Evolutionary conservation across 441 rosid genomes (phyloP).

Genomic region (Arabidopsis hybrid): DNA sequence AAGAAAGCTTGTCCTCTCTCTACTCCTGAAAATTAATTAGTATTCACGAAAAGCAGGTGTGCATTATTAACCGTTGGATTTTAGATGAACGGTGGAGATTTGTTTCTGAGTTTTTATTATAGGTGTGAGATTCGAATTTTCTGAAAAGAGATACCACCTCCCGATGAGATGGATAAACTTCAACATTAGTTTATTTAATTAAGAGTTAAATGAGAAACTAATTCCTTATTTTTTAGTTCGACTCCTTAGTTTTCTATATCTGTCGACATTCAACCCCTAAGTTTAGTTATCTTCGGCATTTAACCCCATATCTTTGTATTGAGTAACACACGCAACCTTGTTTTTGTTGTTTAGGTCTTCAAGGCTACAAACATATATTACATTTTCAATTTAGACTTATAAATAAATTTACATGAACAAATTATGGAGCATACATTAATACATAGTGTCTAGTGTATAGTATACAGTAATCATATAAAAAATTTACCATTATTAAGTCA

Average conservation of each 20-base stretch:
- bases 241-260: background rate
- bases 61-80: slow-evolving; percentile 25
- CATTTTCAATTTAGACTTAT: too few relatives aligned
- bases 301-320: background rate
- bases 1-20: background rate
- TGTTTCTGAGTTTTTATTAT: background rate
- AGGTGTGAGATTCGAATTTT: slow-evolving; percentile 39
- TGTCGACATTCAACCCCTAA: background rate
- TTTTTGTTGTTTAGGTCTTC: background rate
- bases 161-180: slow-evolving; percentile 39
- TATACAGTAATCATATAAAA: too few relatives aligned
- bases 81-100: slow-evolving; percentile 25
- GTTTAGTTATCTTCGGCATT: background rate
- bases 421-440: background rate
- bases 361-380: too few relatives aligned
- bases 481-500: too few relatives aligned
- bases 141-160: slow-evolving; percentile 4
- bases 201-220: background rate
- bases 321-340: background rate
- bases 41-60: slow-evolving; percentile 18
- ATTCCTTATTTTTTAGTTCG: background rate
- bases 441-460: too few relatives aligned
- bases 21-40: background rate
- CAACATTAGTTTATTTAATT: background rate
- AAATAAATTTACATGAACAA: background rate